Base-by-base conservation (phyloP, 169 alveolate species). In the Toxoplasma gondii region DNA sequence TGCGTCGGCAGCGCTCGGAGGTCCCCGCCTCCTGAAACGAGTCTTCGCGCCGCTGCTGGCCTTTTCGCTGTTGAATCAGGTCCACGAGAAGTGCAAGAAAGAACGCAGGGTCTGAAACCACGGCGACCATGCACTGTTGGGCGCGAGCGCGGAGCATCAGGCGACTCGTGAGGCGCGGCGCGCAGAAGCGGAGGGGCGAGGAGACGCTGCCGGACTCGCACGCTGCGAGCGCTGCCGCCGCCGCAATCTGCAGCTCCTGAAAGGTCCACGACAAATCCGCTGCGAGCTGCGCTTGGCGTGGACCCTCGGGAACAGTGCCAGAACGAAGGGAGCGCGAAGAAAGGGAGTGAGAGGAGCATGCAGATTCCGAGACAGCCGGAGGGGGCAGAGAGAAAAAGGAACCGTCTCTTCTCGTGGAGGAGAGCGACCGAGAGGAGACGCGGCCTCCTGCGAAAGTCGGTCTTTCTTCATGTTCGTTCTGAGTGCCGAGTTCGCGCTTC, bases 111-210 rank as follows among this genome's bases (percentile, higher is more conserved):
- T 41, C 64, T 4, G 90, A 29, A 31, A 34, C 4, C n/a, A 82
- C 69, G 67, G 64, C 54, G 38, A 82, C 67, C 54, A 82, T 2
- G 67, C 90, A 82, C 54, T 43, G 58, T 24, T 82, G 90, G 38
- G 90, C 54, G 41, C 69, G 67, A 19, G 90, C 90, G 29, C 67
- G 90, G 69, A 82, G 53, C 41, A 41, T 31, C 53, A 82, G 67
- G n/a, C 90, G 22, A 41, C 90, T 82, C 22, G 90, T 43, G 10
- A 43, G 41, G 39, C 69, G 12, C 5, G 90, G 90, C 41, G 44
- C 41, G 67, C 41, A 82, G 41, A 82, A 43, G 44, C 39, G 53
- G 19, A 82, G 67, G 41, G 90, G 90, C 49, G 45, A n/a, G 45
- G 49, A 7, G 86, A n/a, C 39, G 44, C 2, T 45, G 27, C 22